phyloP scores from a whole-genome alignment of 2,329 filamentous ascomycete genomes.

The Colletotrichum godetiae region DNA sequence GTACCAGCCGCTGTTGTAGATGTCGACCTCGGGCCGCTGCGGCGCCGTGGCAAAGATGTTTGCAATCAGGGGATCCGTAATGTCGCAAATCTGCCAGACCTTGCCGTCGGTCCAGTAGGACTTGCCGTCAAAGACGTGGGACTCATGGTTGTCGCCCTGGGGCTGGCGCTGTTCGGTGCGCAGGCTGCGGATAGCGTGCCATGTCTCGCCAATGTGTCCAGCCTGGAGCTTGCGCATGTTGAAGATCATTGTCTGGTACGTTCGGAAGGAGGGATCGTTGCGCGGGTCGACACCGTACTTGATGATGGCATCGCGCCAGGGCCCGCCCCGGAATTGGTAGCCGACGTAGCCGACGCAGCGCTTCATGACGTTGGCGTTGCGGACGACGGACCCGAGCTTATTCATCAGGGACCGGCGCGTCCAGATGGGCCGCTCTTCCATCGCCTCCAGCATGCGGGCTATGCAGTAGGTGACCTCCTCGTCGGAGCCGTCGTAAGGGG shows the following conservation, averaged over 20 bases:
- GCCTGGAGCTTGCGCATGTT: constrained; percentile 70
- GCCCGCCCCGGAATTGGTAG: constrained; percentile 92
- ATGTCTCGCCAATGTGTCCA: constrained; percentile 58
- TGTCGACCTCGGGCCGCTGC: constrained; percentile 69
- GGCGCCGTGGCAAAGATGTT: constrained; percentile 73
- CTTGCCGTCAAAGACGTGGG: constrained; percentile 86
- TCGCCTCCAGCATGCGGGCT: constrained; percentile 69
- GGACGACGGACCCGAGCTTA: constrained; percentile 65
- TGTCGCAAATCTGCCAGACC: constrained; percentile 94
- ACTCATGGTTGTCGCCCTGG: constrained; percentile 54
- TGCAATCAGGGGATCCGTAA: constrained; percentile 81
- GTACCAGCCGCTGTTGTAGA: constrained; percentile 82
- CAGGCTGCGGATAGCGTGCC: constrained; percentile 59
- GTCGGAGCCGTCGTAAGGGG: constrained; percentile 69
- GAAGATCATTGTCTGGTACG: constrained; percentile 92
- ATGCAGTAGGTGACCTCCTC: constrained; percentile 73
- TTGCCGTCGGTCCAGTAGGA: constrained; percentile 83
- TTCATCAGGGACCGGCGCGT: constrained; percentile 87
- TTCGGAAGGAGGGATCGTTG: constrained; percentile 77
- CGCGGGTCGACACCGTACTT: constrained; percentile 89
- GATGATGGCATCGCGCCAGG: constrained; percentile 90
- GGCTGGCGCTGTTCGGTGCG: constrained; percentile 49
- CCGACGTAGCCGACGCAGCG: constrained; percentile 85
- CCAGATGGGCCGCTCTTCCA: constrained; percentile 84
- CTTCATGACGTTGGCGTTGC: constrained; percentile 71